Conservation (phyloP, 2,329 filamentous ascomycete species). For the Podosphaera aphanis region DNA sequence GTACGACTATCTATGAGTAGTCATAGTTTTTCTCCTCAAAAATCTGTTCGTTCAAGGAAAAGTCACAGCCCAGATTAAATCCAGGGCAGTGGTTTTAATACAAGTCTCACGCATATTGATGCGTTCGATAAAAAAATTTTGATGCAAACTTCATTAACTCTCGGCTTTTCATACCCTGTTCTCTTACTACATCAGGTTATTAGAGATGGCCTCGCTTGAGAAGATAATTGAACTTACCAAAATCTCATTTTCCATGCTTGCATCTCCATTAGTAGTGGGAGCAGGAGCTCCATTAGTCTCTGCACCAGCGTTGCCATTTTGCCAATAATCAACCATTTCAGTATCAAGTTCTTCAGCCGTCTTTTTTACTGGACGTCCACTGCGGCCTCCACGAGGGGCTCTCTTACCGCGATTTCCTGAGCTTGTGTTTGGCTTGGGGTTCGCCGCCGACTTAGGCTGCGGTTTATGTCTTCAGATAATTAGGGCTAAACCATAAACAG, state of each 20-base stretch:
- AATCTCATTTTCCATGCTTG: slow-evolving; percentile 44
- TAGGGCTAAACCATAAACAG: slow-evolving; percentile 5
- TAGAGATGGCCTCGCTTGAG: background rate
- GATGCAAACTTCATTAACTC: background rate
- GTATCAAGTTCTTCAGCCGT: slow-evolving; percentile 86
- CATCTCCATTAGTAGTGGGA: slow-evolving; percentile 24
- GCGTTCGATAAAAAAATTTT: background rate
- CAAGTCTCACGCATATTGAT: background rate
- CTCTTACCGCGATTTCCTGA: slow-evolving; percentile 17
- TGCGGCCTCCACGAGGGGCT: slow-evolving; percentile 24
- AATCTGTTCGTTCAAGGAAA: background rate
- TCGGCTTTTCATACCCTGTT: background rate
- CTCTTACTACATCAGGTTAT: background rate
- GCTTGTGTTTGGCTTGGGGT: slow-evolving; percentile 46
- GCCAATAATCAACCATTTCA: slow-evolving; percentile 93
- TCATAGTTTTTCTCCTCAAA: background rate
- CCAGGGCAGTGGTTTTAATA: background rate
- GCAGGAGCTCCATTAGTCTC: slow-evolving; percentile 21
- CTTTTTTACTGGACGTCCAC: slow-evolving; percentile 53
- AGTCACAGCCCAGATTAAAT: background rate
- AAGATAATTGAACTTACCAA: slow-evolving; percentile 8
- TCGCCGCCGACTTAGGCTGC: slow-evolving; percentile 62
- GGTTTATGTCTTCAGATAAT: slow-evolving; percentile 30
- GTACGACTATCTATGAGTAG: background rate
- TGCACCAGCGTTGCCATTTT: slow-evolving; percentile 24